A percentile compares a stretch with the other conserved stretches of the same genome.
phyloP scores from a whole-genome alignment of 164 flowering plant genomes.

The Houttuynia cordata region DNA sequence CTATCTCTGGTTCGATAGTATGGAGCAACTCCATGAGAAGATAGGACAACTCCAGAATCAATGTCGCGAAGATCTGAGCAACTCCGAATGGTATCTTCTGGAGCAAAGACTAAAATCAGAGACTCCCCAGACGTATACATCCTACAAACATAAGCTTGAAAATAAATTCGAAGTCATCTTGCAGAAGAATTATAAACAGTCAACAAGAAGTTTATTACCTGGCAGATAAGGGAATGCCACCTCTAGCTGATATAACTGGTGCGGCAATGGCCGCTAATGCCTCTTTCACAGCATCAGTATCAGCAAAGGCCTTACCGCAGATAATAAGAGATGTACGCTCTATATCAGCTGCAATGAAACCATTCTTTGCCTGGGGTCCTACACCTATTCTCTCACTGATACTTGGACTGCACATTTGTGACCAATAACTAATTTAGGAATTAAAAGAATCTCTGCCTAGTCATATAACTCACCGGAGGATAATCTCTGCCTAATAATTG shows the following conservation, averaged over 20 bases:
- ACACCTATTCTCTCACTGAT: slow-evolving; percentile 26
- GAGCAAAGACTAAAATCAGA: slow-evolving; percentile 33
- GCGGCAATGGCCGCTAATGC: slow-evolving; percentile 33
- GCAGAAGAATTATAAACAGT: background rate
- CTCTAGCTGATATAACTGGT: slow-evolving; percentile 36
- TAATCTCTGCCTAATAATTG: too few relatives aligned
- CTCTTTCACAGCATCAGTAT: slow-evolving; percentile 23
- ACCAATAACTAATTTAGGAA: background rate
- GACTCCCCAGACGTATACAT: slow-evolving; percentile 32
- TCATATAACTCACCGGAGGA: too few relatives aligned
- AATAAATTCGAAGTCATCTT: slow-evolving; percentile 2
- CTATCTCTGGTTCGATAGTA: slow-evolving; percentile 27
- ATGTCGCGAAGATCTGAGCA: slow-evolving; percentile 14
- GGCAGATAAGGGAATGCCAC: slow-evolving; percentile 37
- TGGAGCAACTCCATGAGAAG: slow-evolving; percentile 35
- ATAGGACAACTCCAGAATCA: slow-evolving; percentile 36
- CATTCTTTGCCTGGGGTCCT: slow-evolving; percentile 21
- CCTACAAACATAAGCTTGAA: slow-evolving; percentile 19
- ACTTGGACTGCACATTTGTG: slow-evolving; percentile 24
- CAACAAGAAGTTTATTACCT: slow-evolving; percentile 19
- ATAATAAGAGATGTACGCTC: slow-evolving; percentile 38
- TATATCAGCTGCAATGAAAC: slow-evolving; percentile 38
- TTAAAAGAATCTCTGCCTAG: too few relatives aligned
- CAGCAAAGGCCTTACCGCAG: slow-evolving; percentile 43
- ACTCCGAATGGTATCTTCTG: slow-evolving; percentile 26